Base-by-base conservation (phyloP, 106 monocot genomes). In the Dendrobium officinale region DNA sequence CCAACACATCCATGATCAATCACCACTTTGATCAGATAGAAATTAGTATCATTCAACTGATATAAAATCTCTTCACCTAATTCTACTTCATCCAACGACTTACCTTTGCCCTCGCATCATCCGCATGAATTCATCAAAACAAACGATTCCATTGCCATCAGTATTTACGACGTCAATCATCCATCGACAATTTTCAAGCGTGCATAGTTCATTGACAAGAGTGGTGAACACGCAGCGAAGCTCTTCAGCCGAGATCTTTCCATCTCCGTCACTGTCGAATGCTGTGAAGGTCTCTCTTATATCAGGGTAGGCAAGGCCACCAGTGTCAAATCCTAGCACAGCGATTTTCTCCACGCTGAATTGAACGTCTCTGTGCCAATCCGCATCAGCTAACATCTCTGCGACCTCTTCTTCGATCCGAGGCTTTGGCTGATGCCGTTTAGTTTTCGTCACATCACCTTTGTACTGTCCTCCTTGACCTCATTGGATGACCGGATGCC, bases 191-290 rank as follows among this genome's bases (percentile, higher is more conserved):
- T 89, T 87, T 7, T 84, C 86, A 16, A 92, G 18, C 9, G 86
- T 82, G 41, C 89, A 89, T 26, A 26, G 72, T 18, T 42, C 82
- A 40, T 89, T 89, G 7, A 87, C 92, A 66, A 89, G 64, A 3
- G 29, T 20, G 13, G 67, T 77, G 59, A 92, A 81, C 27, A 89
- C 59, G 15, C 83, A 81, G 41, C 33, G 33, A 49, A 92, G 87
- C 84, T 92, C 92, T 84, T 89, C 89, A 78, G 92, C 87, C 75
- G 89, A 89, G 73, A 92, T 92, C 77, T 54, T 84, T 79, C 92
- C 92, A 70, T 92, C 89, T 9, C 89, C 87, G 41, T 92, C 84
- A 7, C 58, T 75, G 70, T 92, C 87, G 47, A 88, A 92, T 3
- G 89, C 82, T 20, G 73, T 70, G 64, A 92, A 92, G 1, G 84